A percentile compares a stretch with the other conserved stretches of the same genome.
Evolutionary conservation across 257 asterid genomes (phyloP).

Genomic region (Nicotiana attenuata): DNA sequence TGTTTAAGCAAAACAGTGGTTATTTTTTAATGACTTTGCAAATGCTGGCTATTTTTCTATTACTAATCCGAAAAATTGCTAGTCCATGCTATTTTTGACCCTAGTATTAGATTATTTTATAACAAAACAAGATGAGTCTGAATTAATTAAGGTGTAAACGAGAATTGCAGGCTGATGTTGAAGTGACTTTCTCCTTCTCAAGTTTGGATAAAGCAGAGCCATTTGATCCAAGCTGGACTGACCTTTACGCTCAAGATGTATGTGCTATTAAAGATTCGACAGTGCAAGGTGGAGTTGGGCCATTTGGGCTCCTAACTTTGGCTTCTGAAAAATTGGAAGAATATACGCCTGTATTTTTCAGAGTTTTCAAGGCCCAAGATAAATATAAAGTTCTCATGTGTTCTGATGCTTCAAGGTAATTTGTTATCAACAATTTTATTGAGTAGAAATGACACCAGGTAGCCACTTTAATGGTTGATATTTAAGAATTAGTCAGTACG

Average conservation of each 20-base stretch:
- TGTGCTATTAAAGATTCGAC: constrained; percentile 34
- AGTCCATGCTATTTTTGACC: too few relatives aligned
- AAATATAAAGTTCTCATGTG: constrained; percentile 30
- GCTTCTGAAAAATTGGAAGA: constrained; percentile 36
- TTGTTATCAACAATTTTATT: too few relatives aligned
- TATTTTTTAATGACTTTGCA: too few relatives aligned
- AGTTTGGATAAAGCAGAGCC: constrained; percentile 41
- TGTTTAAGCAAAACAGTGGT: too few relatives aligned
- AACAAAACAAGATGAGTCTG: background rate
- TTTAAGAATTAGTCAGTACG: too few relatives aligned
- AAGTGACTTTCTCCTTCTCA: constrained; percentile 34
- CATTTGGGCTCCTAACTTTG: constrained; percentile 42
- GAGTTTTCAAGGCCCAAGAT: constrained; percentile 22
- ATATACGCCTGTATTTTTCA: constrained; percentile 38
- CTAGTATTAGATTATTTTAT: background rate
- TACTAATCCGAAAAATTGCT: too few relatives aligned
- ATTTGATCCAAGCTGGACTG: constrained; percentile 28
- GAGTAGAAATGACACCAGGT: too few relatives aligned
- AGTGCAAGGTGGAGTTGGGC: constrained; percentile 45
- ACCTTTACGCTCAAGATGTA: constrained; percentile 34
- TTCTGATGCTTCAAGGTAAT: constrained; percentile 31
- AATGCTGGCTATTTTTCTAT: too few relatives aligned
- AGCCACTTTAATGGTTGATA: too few relatives aligned
- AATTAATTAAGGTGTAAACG: background rate
- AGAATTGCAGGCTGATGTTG: constrained; percentile 38